Evolutionary conservation across 352 stramenopile genomes (phyloP).

Genomic region (Pythium brassicae): DNA sequence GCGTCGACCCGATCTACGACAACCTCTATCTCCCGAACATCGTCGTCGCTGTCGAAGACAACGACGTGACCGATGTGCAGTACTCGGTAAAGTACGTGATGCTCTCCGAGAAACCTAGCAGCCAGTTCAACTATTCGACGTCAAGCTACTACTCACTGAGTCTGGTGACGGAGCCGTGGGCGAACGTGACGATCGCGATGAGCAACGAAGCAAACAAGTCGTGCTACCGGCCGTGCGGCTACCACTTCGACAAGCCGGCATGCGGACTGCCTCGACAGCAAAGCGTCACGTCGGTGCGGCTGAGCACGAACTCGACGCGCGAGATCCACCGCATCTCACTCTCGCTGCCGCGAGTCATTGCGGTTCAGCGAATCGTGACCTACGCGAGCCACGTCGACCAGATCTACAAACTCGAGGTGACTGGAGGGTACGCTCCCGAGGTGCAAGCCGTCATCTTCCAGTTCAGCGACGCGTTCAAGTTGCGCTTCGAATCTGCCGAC

Average conservation of each 20-base stretch:
- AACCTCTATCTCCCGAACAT: slow-evolving; percentile 53
- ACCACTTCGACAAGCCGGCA: slow-evolving; percentile 37
- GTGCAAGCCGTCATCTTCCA: slow-evolving; percentile 40
- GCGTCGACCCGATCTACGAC: slow-evolving; percentile 56
- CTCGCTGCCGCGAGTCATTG: slow-evolving; percentile 40
- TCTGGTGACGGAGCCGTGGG: slow-evolving; percentile 56
- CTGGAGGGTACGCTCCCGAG: slow-evolving; percentile 39
- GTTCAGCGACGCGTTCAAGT: slow-evolving; percentile 51
- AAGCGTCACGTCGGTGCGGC: slow-evolving; percentile 45
- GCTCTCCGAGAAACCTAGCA: slow-evolving; percentile 32
- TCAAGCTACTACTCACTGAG: slow-evolving; percentile 40
- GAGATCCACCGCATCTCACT: slow-evolving; percentile 65
- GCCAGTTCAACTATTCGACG: slow-evolving; percentile 15
- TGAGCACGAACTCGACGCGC: slow-evolving; percentile 53
- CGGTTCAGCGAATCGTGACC: slow-evolving; percentile 62
- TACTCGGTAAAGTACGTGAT: slow-evolving; percentile 44
- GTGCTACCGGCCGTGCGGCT: slow-evolving; percentile 73
- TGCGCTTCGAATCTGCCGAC: slow-evolving; percentile 26
- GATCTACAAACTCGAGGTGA: slow-evolving; percentile 32
- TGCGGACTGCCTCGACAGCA: slow-evolving; percentile 70
- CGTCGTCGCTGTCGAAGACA: slow-evolving; percentile 64
- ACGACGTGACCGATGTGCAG: slow-evolving; percentile 40
- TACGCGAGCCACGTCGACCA: slow-evolving; percentile 59
- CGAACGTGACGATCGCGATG: slow-evolving; percentile 72
- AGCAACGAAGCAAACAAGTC: slow-evolving; percentile 58